Conservation (phyloP, 148 eudicot genomes). For the Gaultheria prostrata region DNA sequence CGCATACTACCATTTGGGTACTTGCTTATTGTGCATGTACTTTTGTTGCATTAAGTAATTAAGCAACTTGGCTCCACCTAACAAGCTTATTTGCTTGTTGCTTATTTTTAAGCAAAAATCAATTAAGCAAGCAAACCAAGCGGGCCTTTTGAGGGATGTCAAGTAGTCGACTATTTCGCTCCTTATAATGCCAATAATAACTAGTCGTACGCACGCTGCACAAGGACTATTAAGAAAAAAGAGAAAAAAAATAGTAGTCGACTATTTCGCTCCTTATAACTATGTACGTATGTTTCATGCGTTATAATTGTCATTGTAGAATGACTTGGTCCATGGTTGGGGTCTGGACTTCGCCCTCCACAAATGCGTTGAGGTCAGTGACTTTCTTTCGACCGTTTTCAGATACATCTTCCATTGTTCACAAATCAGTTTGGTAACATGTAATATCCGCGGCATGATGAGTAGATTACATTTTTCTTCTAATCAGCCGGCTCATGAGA, state of each 20-base stretch:
- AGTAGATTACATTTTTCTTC: conserved; percentile 13
- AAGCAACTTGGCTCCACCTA: too few species aligned
- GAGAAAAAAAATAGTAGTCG: too few species aligned
- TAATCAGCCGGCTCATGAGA: conserved; percentile 76
- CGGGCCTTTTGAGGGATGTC: too few species aligned
- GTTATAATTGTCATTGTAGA: conserved; percentile 41
- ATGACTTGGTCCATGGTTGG: conserved; percentile 98
- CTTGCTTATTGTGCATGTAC: too few species aligned
- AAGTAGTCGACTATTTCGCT: background rate
- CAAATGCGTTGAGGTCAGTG: conserved; percentile 74
- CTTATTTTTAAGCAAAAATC: background rate
- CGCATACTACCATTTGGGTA: too few species aligned
- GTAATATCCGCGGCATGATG: background rate
- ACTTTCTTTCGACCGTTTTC: background rate
- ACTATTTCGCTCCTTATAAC: background rate
- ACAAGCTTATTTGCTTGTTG: background rate
- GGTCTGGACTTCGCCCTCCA: conserved; percentile 83
- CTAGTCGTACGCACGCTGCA: too few species aligned
- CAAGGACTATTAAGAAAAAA: too few species aligned
- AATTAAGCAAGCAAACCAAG: too few species aligned
- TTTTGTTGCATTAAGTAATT: too few species aligned
- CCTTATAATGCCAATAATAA: too few species aligned
- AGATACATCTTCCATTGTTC: background rate
- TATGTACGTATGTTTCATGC: background rate
- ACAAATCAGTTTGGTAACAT: background rate